Evolutionary conservation across 805 yeast genomes (phyloP).

Genomic region (Yarrowia divulgata): DNA sequence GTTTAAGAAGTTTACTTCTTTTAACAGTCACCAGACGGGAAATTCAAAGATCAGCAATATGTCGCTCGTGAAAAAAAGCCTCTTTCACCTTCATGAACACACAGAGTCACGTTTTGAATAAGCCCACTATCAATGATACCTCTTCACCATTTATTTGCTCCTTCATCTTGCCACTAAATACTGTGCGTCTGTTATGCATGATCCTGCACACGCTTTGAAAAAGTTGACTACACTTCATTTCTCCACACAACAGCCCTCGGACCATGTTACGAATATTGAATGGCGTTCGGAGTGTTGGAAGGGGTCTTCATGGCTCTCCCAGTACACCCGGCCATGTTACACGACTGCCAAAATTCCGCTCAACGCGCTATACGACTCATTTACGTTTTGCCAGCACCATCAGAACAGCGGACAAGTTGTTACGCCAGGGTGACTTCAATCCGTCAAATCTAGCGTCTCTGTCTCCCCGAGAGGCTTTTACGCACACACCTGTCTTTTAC

Average conservation of each 20-base stretch:
- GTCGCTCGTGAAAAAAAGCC: too few species aligned
- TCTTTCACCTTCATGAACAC: too few species aligned
- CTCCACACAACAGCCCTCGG: neutral
- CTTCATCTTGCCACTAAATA: neutral
- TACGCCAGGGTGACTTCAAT: constrained; percentile 7
- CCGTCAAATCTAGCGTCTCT: neutral
- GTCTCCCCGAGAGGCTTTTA: constrained; percentile 14
- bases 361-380: neutral
- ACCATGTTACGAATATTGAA: constrained; percentile 13
- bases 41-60: too few species aligned
- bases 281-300: neutral
- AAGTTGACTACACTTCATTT: neutral
- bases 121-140: too few species aligned
- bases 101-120: too few species aligned
- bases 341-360: neutral
- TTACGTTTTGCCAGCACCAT: constrained; percentile 3
- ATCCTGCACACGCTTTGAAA: neutral
- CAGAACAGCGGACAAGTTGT: constrained; percentile 2
- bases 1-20: too few species aligned
- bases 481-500: constrained; percentile 7
- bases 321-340: neutral
- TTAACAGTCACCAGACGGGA: too few species aligned
- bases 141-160: too few species aligned
- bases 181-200: neutral
- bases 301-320: neutral